Evolutionary conservation across 1,139 yeast genomes (phyloP), one percentile per base, ranked within the genome.

Genomic region (Geotrichum histeridarum): DNA sequence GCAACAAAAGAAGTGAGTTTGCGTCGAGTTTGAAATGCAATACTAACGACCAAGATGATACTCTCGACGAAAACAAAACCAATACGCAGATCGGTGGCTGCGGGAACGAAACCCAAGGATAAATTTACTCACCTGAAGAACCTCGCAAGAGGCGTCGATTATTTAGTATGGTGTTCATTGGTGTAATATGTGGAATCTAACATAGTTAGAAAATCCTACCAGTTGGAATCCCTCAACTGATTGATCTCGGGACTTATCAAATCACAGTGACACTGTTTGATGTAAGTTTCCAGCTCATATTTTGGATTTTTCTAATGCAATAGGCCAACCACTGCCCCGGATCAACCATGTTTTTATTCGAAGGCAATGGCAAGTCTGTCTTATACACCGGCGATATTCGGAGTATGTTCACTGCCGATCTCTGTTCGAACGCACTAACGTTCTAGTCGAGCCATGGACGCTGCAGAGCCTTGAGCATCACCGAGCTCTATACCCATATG

Each of bases 291-390:
- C 27, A 22, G 27, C 27, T 22, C 5, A 22, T 22, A 22, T 22
- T 22, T 22, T 22, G 27, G 5, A 3, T 22, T 22, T 22, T 22
- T 22, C 27, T 46, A 27, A 36, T 35, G 8, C 8, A 36, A 8
- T 70, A 74, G 8, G 71, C 82, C 0, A 77, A 82, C 60, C 88
- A 83, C 61, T 83, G 87, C 61, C 83, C 85, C 4, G 88, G 87
- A 1, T 74, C 85, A 2, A 71, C 74, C 4, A 80, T 82, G 83
- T 77, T 79, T 56, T 70, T 82, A 41, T 59, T 83, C 0, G 80
- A 81, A 59, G 64, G 70, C 2, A 44, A 49, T 1, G 60, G 61
- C 17, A 64, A 60, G 12, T 65, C 78, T 0, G 76, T 81, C 0
- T 66, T 82, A 4, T 69, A 75, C 17, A 82, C 86, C 0, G 88